phyloP scores from a whole-genome alignment of 129 eudicot species.

The Lactuca sativa region DNA sequence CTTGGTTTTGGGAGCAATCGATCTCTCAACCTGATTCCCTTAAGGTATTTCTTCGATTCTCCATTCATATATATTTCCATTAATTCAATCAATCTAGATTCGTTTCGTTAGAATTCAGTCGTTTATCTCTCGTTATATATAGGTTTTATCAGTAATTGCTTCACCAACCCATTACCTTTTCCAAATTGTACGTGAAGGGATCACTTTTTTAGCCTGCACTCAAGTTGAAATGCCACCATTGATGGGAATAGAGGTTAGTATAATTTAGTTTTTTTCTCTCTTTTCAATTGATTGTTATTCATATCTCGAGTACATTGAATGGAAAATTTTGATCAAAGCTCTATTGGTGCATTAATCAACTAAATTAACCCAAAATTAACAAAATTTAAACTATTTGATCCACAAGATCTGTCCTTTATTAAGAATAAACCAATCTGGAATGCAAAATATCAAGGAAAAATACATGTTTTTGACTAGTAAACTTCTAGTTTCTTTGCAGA shows the following conservation, averaged over 20 bases:
- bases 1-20: slow-evolving; percentile 96
- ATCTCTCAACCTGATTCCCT: slow-evolving; percentile 74
- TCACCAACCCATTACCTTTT: slow-evolving; percentile 97
- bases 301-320: background rate
- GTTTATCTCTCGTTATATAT: slow-evolving; percentile 1
- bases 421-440: no score
- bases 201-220: slow-evolving; percentile 89
- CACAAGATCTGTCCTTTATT: no score
- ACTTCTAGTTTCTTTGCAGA: slow-evolving; percentile 93
- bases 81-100: background rate
- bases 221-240: slow-evolving; percentile 99
- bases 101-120: slow-evolving; percentile 10
- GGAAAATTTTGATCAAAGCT: background rate
- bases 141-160: slow-evolving; percentile 86
- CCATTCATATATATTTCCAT: background rate
- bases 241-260: slow-evolving; percentile 90
- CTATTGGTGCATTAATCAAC: background rate
- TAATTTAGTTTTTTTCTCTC: background rate
- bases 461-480: slow-evolving; percentile 38
- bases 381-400: background rate
- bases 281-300: background rate
- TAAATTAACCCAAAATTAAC: background rate
- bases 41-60: slow-evolving; percentile 46
- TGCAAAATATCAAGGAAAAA: background rate
- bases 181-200: slow-evolving; percentile 84